Conservation (phyloP, 371 early-diverging fungal genomes). For the Smittium culicis region DNA sequence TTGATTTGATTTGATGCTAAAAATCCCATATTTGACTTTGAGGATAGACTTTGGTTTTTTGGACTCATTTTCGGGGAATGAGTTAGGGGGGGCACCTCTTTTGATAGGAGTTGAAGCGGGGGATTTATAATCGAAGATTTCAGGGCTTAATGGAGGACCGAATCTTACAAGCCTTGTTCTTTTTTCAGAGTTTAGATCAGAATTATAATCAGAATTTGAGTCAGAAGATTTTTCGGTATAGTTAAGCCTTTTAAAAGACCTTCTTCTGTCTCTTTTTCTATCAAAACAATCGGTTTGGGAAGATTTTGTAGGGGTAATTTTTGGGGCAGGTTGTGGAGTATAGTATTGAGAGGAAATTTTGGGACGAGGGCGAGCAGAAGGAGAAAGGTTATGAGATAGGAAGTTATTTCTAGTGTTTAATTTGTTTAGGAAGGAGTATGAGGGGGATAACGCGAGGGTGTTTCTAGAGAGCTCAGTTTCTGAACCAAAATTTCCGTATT, state of each 20-base stretch:
- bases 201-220: background rate
- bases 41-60: background rate
- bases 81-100: conserved; percentile 27
- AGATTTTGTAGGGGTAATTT: background rate
- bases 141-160: conserved; percentile 38
- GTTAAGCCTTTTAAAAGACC: background rate
- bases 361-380: background rate
- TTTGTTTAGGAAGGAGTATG: background rate
- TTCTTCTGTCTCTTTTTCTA: background rate
- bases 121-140: conserved; percentile 33
- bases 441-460: background rate
- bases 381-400: background rate
- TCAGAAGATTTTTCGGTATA: background rate
- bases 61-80: background rate
- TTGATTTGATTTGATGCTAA: background rate
- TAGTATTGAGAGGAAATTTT: background rate
- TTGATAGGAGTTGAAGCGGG: conserved; percentile 38
- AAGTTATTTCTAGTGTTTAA: background rate
- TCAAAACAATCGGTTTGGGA: background rate
- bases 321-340: background rate
- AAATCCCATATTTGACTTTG: background rate
- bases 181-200: background rate
- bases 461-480: background rate
- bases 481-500: background rate
- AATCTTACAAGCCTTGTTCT: conserved; percentile 28